Evolutionary conservation across 768 basidiomycete genomes (phyloP), one percentile per base, ranked within the genome.

Genomic region (Tylopilus intermedius): DNA sequence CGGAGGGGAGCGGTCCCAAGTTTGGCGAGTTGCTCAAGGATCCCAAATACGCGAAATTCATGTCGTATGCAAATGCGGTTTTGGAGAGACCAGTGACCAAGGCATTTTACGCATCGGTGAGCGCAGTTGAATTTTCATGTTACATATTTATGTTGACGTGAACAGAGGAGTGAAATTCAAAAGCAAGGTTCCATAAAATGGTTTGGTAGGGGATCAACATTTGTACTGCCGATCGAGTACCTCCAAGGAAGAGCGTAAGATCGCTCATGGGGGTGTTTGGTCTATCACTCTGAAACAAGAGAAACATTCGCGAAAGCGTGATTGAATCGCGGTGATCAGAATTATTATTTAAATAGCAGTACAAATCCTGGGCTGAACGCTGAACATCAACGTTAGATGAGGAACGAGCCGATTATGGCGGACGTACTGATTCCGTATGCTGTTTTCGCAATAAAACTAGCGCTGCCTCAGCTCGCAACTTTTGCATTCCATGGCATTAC

Each of bases 1-100:
- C 73, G 15, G 70, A 63, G 30, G 82, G 78, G 7, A 70, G 74
- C 18, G 82, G 80, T 1, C 67, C 63, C 38, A 75, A 71, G 60
- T 63, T 75, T 0, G 69, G 72, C 32, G 71, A 77, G 38, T 65
- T 61, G 6, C 64, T 84, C 37, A 68, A 72, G 53, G 65, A 51
- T 8, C 62, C 73, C 15, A 77, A 78, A 55, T 82, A 75, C 46
- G 76, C 67, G 22, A 72, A 77, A 40, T 72, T 79, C 53, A 71
- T 69, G 51, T 68, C 74, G 59, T 85, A 84, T 55, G 69, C 67
- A 30, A 61, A 67, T 2, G 75, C 74, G n/a, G 49, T 83, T 27
- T 72, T 72, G 54, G 71, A 63, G 4, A 73, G 83, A 61, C 73
- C 76, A 8, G 82, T 78, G 58, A 77, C 79, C 60, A 76, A 76